Evolutionary conservation across 2,329 filamentous ascomycete species (phyloP), one percentile per base, ranked within the genome.

Genomic region (Leptographium flavum): DNA sequence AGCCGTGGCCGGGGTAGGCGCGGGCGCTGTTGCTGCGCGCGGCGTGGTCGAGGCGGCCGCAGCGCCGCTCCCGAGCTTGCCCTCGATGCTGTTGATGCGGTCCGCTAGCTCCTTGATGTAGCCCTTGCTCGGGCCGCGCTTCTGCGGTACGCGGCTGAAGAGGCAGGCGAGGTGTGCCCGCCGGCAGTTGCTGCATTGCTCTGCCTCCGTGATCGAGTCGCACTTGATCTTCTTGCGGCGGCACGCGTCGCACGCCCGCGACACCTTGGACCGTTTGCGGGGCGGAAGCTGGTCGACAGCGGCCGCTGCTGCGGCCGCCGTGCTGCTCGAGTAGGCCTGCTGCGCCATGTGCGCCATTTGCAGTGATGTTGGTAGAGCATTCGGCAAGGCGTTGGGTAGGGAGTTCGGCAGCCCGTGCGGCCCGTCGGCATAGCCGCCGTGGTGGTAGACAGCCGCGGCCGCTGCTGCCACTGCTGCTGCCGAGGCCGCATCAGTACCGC

Each of bases 91-190:
- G 55, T 88, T 79, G 48, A 94, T 78, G 23, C 87, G 73, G 57
- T 94, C 87, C 22, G 87, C 86, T 21, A 94, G 73, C 60, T 94
- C 87, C 59, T 93, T 94, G 60, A 94, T 94, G 55, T 71, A 85
- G 72, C 87, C 87, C 73, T 94, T 94, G 58, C 83, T 92, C 3
- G 87, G 87, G 2, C 87, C 87, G 49, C 85, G 74, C 62, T 92
- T 94, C 70, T 92, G 85, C 1, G 86, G 87, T 45, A 92, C 81
- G 42, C 87, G 76, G 60, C 84, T 93, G 58, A 94, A 94, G 19
- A 87, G 73, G 62, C 87, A 94, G 21, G 70, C 68, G n/a, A 79
- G 74, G n/a, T 75, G 74, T 8, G 84, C 80, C 44, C 86, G 76
- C 45, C 79, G 78, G 60, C 87, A 94, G 56, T 86, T 90, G 3